Conservation (phyloP, 2,329 filamentous ascomycete species). For the Aspergillus sp. region DNA sequence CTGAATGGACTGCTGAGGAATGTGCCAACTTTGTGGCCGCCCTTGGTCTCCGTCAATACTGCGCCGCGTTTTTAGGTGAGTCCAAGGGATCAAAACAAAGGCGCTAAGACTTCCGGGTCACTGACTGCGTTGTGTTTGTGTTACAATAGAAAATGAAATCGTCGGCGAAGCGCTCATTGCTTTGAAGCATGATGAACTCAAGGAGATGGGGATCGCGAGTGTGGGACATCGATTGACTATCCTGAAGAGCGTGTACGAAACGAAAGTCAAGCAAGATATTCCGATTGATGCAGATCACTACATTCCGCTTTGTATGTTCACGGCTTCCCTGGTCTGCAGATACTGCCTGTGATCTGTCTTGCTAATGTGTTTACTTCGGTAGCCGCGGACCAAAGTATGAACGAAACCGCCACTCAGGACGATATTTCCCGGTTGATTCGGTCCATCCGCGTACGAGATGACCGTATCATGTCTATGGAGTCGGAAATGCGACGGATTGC, state of each 20-base stretch:
- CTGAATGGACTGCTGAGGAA: slow-evolving; percentile 73
- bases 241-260: slow-evolving; percentile 92
- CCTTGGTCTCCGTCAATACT: slow-evolving; percentile 79
- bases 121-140: slow-evolving; percentile 10
- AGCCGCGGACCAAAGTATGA: slow-evolving; percentile 90
- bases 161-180: slow-evolving; percentile 88
- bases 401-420: slow-evolving; percentile 84
- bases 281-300: slow-evolving; percentile 92
- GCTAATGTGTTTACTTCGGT: slow-evolving; percentile 22
- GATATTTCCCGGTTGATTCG: slow-evolving; percentile 90
- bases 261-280: slow-evolving; percentile 91
- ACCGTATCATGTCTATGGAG: slow-evolving; percentile 82
- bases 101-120: not conserved
- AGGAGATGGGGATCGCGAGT: slow-evolving; percentile 89
- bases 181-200: slow-evolving; percentile 87
- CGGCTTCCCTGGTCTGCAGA: slow-evolving; percentile 6
- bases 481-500: slow-evolving; percentile 78
- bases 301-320: slow-evolving; percentile 77
- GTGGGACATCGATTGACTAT: slow-evolving; percentile 94
- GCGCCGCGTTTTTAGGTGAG: slow-evolving; percentile 79
- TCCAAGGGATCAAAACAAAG: slow-evolving; percentile 21
- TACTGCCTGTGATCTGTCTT: not conserved
- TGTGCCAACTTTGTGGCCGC: slow-evolving; percentile 84
- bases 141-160: slow-evolving; percentile 80
- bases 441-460: slow-evolving; percentile 84